Base-by-base conservation (phyloP, 306 rosid species). In the Trichosanthes cucumerina region DNA sequence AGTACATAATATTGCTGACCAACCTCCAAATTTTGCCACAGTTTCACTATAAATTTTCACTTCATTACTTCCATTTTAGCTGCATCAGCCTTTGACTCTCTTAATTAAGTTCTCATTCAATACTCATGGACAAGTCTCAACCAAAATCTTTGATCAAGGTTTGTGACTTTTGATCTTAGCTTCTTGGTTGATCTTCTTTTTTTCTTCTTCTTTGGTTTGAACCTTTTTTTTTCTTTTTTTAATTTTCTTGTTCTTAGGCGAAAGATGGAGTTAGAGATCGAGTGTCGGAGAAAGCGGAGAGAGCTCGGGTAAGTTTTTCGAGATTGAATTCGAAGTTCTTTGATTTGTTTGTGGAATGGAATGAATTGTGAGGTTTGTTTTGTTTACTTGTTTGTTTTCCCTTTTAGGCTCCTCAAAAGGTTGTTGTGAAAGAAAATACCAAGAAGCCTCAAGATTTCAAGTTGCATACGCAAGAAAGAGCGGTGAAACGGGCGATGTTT, bases 381-480 rank as follows among this genome's bases (percentile, higher is more conserved):
- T 34, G 28, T 11, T 54, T 53, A 6, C 10, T 21, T 53, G 12
- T 2, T 16, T 68, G 6, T 9, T 39, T 26, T 31, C 31, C 12
- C 11, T 13, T 71, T n/a, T 76, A 93, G 93, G 84, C 43, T 81
- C 79, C 86, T 79, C 79, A 78, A 69, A 93, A 84, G 81, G 82
- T 89, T 72, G 83, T 82, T 39, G 79, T 86, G 1, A 93, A 68
- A 79, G 98, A 93, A 58, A 88, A 89, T 33, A 91, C 93, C 23
- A 93, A 88, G 73, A 88, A 93, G 78, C 23, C 70, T 15, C 97
- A 92, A 79, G 96, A 87, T 64, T 80, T 93, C 83, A 93, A 88
- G 81, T 96, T 93, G 21, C 98, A 75, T 54, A 92, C 98, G 6
- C 87, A 93, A 85, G 88, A 93, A 87, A 90, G 98, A 87, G 98